Conservation (phyloP, 495 filamentous ascomycete genomes). For the Aspergillus ellipticus region DNA sequence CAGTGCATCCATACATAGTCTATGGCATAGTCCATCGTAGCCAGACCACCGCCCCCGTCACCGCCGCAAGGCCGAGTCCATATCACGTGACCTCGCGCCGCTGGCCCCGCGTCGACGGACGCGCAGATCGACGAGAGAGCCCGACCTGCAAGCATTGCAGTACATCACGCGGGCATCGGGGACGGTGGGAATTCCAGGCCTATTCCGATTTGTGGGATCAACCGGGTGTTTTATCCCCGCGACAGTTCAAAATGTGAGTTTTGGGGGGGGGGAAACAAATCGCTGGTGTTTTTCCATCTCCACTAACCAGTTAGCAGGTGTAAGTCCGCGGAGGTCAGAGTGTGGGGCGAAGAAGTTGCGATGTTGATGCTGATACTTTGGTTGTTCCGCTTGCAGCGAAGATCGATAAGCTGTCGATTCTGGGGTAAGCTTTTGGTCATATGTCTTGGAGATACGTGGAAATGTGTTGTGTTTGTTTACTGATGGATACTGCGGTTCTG, state of each 20-base stretch:
- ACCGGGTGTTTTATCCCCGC: not conserved
- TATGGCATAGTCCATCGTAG: too few species aligned
- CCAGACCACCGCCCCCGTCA: too few species aligned
- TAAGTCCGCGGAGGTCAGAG: conserved; percentile 11
- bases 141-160: not conserved
- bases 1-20: too few species aligned
- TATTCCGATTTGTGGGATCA: not conserved
- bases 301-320: conserved; percentile 13
- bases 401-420: conserved; percentile 85
- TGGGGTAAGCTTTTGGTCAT: conserved; percentile 51
- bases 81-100: conserved; percentile 15
- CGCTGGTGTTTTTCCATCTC: not conserved
- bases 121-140: not conserved
- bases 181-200: not conserved
- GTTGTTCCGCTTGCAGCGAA: conserved; percentile 46
- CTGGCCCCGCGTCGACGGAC: conserved; percentile 9
- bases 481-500: not conserved
- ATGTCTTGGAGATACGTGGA: not conserved
- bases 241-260: not conserved
- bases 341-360: not conserved
- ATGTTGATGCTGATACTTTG: conserved; percentile 6
- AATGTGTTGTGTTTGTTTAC: not conserved
- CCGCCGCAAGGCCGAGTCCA: too few species aligned
- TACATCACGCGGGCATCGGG: not conserved
- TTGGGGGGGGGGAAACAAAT: not conserved